Conservation (phyloP, 148 eudicot species). For the Drosera capensis region DNA sequence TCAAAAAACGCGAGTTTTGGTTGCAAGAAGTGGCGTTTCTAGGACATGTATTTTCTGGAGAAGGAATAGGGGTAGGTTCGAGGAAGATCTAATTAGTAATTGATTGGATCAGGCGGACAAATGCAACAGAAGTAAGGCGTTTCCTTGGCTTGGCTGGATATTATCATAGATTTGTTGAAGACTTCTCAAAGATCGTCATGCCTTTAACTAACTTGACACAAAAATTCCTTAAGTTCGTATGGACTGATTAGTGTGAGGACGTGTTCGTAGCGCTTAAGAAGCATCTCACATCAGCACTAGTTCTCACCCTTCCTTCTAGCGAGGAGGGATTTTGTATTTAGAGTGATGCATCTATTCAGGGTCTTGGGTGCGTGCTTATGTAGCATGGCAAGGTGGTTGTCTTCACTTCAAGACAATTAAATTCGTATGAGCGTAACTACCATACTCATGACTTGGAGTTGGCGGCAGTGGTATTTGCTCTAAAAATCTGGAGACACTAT, state of each 20-base stretch:
- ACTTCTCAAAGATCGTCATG: background rate
- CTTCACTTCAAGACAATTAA: too few species aligned
- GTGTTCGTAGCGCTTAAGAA: background rate
- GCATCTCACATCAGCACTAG: background rate
- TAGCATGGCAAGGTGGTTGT: too few species aligned
- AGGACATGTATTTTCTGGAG: background rate
- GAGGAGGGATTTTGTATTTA: constrained; percentile 1
- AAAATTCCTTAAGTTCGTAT: constrained; percentile 1
- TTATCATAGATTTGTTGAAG: too few species aligned
- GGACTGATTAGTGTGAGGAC: background rate
- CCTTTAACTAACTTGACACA: constrained; percentile 1
- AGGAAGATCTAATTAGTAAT: background rate
- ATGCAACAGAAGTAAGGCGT: constrained; percentile 1
- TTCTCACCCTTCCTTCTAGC: background rate
- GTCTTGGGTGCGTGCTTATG: too few species aligned
- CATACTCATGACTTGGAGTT: too few species aligned
- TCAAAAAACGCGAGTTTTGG: constrained; percentile 3
- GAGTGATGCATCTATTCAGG: too few species aligned
- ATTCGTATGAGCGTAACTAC: too few species aligned
- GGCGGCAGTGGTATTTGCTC: too few species aligned
- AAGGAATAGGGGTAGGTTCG: constrained; percentile 3
- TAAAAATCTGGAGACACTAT: too few species aligned
- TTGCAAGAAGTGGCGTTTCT: background rate
- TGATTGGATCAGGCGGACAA: background rate
- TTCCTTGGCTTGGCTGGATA: too few species aligned